phyloP scores from a whole-genome alignment of 148 eudicot species.

The Dianthus caryophyllus region DNA sequence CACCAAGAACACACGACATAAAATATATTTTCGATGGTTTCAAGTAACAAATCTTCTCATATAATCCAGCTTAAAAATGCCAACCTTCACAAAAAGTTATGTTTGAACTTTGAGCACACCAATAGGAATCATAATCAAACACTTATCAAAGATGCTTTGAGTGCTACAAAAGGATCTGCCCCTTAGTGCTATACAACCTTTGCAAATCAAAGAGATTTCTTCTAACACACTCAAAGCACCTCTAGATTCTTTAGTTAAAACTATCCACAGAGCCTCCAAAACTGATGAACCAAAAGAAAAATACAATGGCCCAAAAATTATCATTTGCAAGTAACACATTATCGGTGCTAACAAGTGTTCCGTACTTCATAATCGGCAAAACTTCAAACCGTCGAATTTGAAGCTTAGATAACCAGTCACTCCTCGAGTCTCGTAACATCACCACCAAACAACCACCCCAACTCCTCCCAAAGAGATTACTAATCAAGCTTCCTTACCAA shows the following conservation, averaged over 20 bases:
- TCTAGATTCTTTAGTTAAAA: not conserved
- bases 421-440: no score
- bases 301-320: not conserved
- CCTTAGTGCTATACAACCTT: not conserved
- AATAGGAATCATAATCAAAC: not conserved
- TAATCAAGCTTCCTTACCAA: no score
- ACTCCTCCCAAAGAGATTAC: no score
- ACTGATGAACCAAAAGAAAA: not conserved
- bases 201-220: not conserved
- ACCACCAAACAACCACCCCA: no score
- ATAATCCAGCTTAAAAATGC: not conserved
- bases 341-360: not conserved
- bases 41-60: not conserved
- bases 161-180: no score
- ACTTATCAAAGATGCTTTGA: not conserved
- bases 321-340: not conserved
- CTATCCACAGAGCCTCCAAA: not conserved
- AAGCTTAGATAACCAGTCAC: no score
- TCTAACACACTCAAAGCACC: not conserved
- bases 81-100: not conserved
- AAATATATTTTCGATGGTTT: not conserved
- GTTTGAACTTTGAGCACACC: not conserved
- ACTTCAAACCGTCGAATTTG: not conserved
- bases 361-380: not conserved
- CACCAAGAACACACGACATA: not conserved